Evolutionary conservation across 495 filamentous ascomycete genomes (phyloP), one percentile per base, ranked within the genome.

Genomic region (Tuber magnatum): DNA sequence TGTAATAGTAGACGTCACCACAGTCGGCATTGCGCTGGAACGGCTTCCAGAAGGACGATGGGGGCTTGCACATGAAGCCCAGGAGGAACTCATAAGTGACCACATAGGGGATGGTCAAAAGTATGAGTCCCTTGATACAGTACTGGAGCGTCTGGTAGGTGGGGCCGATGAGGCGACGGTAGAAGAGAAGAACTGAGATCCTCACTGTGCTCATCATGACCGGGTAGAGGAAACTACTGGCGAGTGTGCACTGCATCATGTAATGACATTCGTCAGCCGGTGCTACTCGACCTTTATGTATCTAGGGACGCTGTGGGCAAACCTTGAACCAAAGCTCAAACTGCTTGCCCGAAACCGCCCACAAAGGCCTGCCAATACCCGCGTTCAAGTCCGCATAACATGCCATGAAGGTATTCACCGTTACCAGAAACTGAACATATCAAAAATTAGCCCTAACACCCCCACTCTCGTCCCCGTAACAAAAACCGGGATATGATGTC

Each of bases 111-210:
- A 73, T 73, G 24, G 48, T 39, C 41, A 61, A 38, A 18, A 56
- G 41, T 10, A 73, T 28, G 35, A 61, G 41, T n/a, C 4, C 44
- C 35, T 35, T 44, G 22, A 73, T 39, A 16, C 35, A 48, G 39
- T 51, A 56, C 32, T 73, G 71, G 69, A 41, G 69, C 4, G 69
- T 22, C 42, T 40, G 69, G 42, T 71, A 44, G 24, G 69, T 71
- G 38, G 41, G 71, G 9, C 46, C 71, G 22, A 73, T 39, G 48
- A 73, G 71, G 12, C 71, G 71, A 6, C 71, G 71, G 10, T 73
- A 73, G 71, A 73, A 73, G 44, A 61, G 71, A 44, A 71, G 69
- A 16, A 71, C 40, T 32, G 69, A 71, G 24, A 71, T n/a, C 7
- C 69, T 35, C 12, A 71, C 69, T 44, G 69, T 44, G 43, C 40